phyloP scores from a whole-genome alignment of 164 flowering plant genomes.

The Chimonanthus praecox region DNA sequence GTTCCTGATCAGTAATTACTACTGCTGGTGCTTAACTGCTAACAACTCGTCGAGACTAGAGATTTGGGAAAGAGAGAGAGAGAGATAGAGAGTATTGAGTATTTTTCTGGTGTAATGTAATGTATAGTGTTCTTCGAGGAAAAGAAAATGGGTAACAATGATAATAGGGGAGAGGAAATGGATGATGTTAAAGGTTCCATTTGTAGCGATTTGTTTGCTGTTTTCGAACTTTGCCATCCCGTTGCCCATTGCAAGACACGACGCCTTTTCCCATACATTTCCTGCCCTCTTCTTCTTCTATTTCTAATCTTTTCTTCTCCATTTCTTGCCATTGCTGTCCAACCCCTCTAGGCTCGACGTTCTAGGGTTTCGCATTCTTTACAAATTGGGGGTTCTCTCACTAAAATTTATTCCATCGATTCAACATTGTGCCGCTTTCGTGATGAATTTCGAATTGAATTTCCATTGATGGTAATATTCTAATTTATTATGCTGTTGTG shows the following conservation, averaged over 20 bases:
- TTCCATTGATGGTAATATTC: too few relatives aligned
- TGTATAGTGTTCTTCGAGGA: too few relatives aligned
- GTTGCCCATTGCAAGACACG: neutral
- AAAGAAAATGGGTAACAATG: too few relatives aligned
- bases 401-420: neutral
- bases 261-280: neutral
- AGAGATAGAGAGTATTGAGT: too few relatives aligned
- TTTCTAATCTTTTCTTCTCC: neutral
- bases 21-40: too few relatives aligned
- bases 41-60: too few relatives aligned
- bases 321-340: neutral
- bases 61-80: too few relatives aligned
- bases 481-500: too few relatives aligned
- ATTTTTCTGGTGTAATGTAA: too few relatives aligned
- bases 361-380: neutral
- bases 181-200: neutral
- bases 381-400: neutral
- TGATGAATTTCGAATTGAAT: neutral
- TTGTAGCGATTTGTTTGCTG: neutral
- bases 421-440: neutral
- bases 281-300: neutral
- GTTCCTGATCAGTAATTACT: too few relatives aligned
- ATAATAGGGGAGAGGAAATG: neutral
- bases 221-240: neutral
- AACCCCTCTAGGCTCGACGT: neutral